Conservation (phyloP, 2,329 filamentous ascomycete species). For the Corniculantispora saksenae region DNA sequence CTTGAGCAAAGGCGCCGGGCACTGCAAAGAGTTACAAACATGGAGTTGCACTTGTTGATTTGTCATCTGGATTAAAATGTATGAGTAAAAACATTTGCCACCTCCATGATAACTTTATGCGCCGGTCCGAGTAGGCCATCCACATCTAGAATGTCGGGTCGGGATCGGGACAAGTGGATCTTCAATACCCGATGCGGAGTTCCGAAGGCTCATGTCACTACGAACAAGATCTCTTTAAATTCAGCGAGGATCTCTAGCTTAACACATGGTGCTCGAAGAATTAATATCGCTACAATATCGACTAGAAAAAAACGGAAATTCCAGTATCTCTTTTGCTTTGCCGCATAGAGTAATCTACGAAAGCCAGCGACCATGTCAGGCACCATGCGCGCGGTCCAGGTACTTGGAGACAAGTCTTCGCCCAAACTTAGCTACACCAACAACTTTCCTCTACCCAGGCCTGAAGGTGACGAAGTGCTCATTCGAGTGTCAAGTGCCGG, state of each 20-base stretch:
- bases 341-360: no score
- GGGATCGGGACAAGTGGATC: neutral
- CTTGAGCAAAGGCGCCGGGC: no score
- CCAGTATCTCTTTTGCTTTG: no score
- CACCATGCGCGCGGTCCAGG: constrained; percentile 37
- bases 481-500: constrained; percentile 35
- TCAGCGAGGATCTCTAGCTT: neutral
- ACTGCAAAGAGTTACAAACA: no score
- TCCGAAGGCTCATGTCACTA: neutral
- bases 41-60: no score
- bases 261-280: neutral
- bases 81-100: no score
- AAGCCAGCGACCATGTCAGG: neutral
- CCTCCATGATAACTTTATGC: no score
- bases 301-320: no score
- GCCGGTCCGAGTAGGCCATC: no score
- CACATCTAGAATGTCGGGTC: neutral
- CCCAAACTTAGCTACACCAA: constrained; percentile 24
- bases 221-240: neutral
- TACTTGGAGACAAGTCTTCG: constrained; percentile 28
- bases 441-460: constrained; percentile 22
- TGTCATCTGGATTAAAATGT: no score
- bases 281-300: no score
- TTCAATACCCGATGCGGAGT: neutral
- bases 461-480: constrained; percentile 26